Evolutionary conservation across 176 grass and related monocot species (phyloP), one percentile per base, ranked within the genome.

Genomic region (Bonia amplexicaulis): DNA sequence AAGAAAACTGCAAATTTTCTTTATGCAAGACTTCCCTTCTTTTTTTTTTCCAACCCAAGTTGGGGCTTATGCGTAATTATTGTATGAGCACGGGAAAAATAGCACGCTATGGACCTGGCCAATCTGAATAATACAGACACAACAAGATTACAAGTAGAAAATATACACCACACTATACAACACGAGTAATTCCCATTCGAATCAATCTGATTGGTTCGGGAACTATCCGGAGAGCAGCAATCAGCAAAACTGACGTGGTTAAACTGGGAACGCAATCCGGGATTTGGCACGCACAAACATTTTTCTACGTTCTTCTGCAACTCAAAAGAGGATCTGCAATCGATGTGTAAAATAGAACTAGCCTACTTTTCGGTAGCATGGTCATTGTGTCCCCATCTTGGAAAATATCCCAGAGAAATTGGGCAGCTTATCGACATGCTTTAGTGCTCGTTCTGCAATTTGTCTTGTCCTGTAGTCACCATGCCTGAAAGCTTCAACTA

Each of bases 351-450:
- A 86, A 79, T 78, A 66, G 17, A 90, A 83, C 31, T 77, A 73
- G 68, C 61, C 80, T 73, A 87, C 75, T 74, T 78, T 29, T 62
- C 14, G 78, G 74, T 58, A 72, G 13, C 22, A 74, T 44, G 2
- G 19, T 90, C 80, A 90, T 79, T 87, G 74, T 87, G 84, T 84
- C 29, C 90, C 89, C 58, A 93, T 95, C 89, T 90, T 95, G 3
- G 93, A 87, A 91, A 95, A 98, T 76, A 98, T 93, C 54, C 91
- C 95, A 25, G 95, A 95, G 87, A 98, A 98, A 86, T 98, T 98
- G 49, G 95, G 95, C 45, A 98, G 76, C 73, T 98, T 98, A 89
- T 98, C 95, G 74, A 98, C 87, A 89, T 98, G 95, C 76, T 98
- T 98, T 27, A 98, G 80, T 77, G 95, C 95, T 72, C 85, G 85